Evolutionary conservation across 345 rosid genomes (phyloP), one percentile per base, ranked within the genome.

Genomic region (Pseudoturritis turrita): DNA sequence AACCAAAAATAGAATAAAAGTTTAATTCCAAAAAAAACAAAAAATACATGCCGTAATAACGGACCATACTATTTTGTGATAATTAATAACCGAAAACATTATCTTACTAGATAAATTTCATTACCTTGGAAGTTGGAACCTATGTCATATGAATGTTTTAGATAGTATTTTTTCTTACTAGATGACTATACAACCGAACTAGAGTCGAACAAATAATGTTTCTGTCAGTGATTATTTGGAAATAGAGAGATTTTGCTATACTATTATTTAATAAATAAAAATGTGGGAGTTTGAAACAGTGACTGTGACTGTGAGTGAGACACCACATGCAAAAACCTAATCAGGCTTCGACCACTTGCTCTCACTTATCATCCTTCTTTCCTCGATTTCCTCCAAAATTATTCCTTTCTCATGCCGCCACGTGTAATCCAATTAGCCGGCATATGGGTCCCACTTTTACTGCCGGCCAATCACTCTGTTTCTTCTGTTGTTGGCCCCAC

Each of bases 301-400:
- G 78, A 67, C 5, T 4, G 45, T 50, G 78, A 66, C 5, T 6
- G 54, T 49, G 78, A 66, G 52, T 50, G 78, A 66, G 73, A 74
- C 78, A 75, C 25, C 74, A 75, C 78, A 75, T 68, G 74, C 56
- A 53, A 66, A 65, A 49, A 29, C 77, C 65, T 26, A 8, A 65
- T 73, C 41, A 56, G 58, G 50, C 72, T 36, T 65, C 66, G 49
- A 68, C 78, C 78, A 75, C 78, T 67, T 73, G 56, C 63, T 2
- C 71, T 33, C 46, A 28, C 60, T 53, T 37, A 46, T 72, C 45
- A 50, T 29, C 39, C 28, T 53, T 45, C 71, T 26, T 73, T 56
- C 72, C 73, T 74, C 73, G 78, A 67, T 74, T 66, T 57, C 14
- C 69, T 44, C 68, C 41, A 57, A 46, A n/a, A 44, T 41, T 68